Base-by-base conservation (phyloP, 1,284 basidiomycete species). In the Volvariella volvacea region DNA sequence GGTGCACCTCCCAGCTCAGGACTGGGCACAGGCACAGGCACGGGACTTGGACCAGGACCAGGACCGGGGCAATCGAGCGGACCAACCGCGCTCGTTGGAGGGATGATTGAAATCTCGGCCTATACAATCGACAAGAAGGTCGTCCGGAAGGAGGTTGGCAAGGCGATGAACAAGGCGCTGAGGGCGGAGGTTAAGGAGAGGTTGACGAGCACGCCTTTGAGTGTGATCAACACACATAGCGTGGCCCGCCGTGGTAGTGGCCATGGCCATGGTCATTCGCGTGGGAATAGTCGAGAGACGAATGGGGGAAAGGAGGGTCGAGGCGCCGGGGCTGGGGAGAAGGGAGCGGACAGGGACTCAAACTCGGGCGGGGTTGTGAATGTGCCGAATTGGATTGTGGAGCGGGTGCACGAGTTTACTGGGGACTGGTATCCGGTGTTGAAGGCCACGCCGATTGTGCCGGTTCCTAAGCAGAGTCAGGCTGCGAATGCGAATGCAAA, bases 321-420 rank as follows among this genome's bases (percentile, higher is more conserved):
- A 21, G 31, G 21, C 4, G 19, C 30, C n/a, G 22, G 3, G 43
- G 12, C 19, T 12, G 31, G 4, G 44, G 21, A 7, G 32, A 31
- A 36, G 1, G 39, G 16, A 2, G 20, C 17, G 1, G 45, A 42
- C 12, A n/a, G n/a, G n/a, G 19, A 20, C 6, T 8, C 6, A 20
- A 36, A 36, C n/a, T 9, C 30, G 9, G 30, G 30, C n/a, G n/a
- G 15, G 34, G 15, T 16, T 16, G 55, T 3, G 39, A 48, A 50
- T 0, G 39, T 64, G n/a, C 84, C 86, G 0, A 60, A 68, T 1
- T 88, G 84, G 77, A 70, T 85, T 1, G 60, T 78, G 14, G 83
- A 88, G 14, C 75, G 78, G 12, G 76, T 88, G 2, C 65, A 74
- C 22, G 67, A 71, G 3, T 77, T 84, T 50, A 69, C 74, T 0